Conservation (phyloP, 2,329 filamentous ascomycete genomes). For the Botrytis hyacinthi region DNA sequence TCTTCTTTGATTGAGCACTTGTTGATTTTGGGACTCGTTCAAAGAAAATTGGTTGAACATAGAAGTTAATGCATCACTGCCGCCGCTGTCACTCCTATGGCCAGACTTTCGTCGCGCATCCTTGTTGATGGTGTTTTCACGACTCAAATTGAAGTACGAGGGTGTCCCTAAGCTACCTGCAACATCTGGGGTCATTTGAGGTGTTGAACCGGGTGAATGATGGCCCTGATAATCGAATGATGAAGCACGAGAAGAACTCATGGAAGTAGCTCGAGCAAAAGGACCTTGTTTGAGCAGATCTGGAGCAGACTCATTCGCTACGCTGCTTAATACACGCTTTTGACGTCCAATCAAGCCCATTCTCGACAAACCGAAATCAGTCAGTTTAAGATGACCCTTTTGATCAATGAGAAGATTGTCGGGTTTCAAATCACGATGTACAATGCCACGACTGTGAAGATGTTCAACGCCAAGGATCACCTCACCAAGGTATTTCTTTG, state of each 20-base stretch:
- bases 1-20: slow-evolving; percentile 44
- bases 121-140: slow-evolving; percentile 54
- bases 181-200: slow-evolving; percentile 79
- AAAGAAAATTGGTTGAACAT: slow-evolving; percentile 81
- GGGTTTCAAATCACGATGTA: slow-evolving; percentile 94
- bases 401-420: slow-evolving; percentile 97
- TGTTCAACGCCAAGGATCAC: slow-evolving; percentile 97
- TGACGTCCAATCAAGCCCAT: slow-evolving; percentile 97
- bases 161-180: slow-evolving; percentile 70
- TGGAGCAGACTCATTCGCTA: slow-evolving; percentile 77
- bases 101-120: slow-evolving; percentile 73
- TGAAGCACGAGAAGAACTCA: slow-evolving; percentile 86
- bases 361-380: slow-evolving; percentile 93
- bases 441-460: slow-evolving; percentile 88
- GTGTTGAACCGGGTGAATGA: slow-evolving; percentile 80
- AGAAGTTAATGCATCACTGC: slow-evolving; percentile 78
- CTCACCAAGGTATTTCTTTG: slow-evolving; percentile 94
- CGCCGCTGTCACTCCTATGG: slow-evolving; percentile 80
- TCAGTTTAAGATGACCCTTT: slow-evolving; percentile 93
- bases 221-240: slow-evolving; percentile 84
- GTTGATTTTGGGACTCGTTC: slow-evolving; percentile 53
- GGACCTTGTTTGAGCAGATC: slow-evolving; percentile 91
- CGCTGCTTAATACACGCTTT: slow-evolving; percentile 82
- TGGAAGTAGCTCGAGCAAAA: slow-evolving; percentile 80
- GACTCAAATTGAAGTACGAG: slow-evolving; percentile 84